Evolutionary conservation across 345 rosid species (phyloP).

Genomic region (Eucalyptus regnans): DNA sequence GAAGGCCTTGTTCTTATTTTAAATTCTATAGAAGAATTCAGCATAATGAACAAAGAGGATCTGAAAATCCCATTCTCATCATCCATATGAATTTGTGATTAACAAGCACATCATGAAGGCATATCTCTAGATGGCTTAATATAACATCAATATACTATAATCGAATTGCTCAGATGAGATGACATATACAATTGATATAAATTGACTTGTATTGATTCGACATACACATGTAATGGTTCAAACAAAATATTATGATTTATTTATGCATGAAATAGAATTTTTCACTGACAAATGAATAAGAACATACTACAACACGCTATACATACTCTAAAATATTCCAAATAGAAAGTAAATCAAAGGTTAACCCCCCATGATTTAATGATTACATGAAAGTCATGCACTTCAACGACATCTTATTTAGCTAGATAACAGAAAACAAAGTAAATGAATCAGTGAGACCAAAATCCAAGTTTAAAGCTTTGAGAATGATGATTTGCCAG

Average conservation of each 20-base stretch:
- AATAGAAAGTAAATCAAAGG: too few relatives aligned
- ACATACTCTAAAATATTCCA: too few relatives aligned
- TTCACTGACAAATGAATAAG: too few relatives aligned
- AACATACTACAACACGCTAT: rapidly evolving
- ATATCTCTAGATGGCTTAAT: not conserved
- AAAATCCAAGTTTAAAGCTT: not conserved
- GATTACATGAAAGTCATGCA: too few relatives aligned
- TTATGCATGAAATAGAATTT: too few relatives aligned
- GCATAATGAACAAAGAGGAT: not conserved
- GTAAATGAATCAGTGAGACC: not conserved
- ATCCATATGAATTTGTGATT: not conserved
- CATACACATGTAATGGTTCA: not conserved
- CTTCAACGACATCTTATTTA: not conserved
- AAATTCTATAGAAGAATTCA: too few relatives aligned
- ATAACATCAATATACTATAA: constrained; percentile 1
- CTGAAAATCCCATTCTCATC: not conserved
- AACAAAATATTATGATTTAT: not conserved
- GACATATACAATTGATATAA: not conserved
- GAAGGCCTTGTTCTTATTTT: not conserved
- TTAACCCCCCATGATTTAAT: too few relatives aligned
- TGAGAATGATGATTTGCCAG: not conserved
- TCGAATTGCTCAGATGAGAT: not conserved
- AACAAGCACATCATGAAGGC: too few relatives aligned
- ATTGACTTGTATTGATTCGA: not conserved
- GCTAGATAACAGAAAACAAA: not conserved